phyloP scores from a whole-genome alignment of 768 basidiomycete genomes.

The Hebeloma cylindrosporum region DNA sequence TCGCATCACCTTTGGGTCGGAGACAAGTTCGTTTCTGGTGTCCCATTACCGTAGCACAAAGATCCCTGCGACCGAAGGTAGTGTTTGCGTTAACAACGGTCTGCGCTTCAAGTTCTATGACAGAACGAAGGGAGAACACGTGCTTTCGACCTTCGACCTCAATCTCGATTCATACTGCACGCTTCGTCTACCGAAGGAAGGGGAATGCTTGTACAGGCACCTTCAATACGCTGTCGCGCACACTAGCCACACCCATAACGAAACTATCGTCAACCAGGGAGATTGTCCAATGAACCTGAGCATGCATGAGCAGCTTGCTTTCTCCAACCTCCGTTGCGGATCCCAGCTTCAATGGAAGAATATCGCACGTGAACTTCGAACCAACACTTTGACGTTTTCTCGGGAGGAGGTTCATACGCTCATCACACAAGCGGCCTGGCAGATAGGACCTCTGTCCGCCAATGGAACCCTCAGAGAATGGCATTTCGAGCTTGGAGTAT shows the following conservation, averaged over 20 bases:
- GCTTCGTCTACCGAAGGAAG: slow-evolving; percentile 26
- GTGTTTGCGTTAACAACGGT: slow-evolving; percentile 29
- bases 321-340: slow-evolving; percentile 46
- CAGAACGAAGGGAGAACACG: slow-evolving; percentile 5
- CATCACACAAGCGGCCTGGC: slow-evolving; percentile 43
- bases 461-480: slow-evolving; percentile 24
- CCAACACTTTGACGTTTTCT: slow-evolving; percentile 38
- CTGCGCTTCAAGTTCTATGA: slow-evolving; percentile 33
- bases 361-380: slow-evolving; percentile 44
- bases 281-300: slow-evolving; percentile 39
- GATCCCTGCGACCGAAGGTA: slow-evolving; percentile 14
- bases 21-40: slow-evolving; percentile 29
- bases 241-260: slow-evolving; percentile 43
- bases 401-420: slow-evolving; percentile 41
- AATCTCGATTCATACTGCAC: slow-evolving; percentile 27
- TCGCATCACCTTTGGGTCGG: slow-evolving; percentile 38
- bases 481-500: slow-evolving; percentile 38
- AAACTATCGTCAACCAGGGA: slow-evolving; percentile 39
- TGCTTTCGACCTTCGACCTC: slow-evolving; percentile 16
- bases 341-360: slow-evolving; percentile 50
- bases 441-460: slow-evolving; percentile 27
- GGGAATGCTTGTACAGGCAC: slow-evolving; percentile 30
- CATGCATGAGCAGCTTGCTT: slow-evolving; percentile 47
- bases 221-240: slow-evolving; percentile 36
- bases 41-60: slow-evolving; percentile 31